phyloP scores from a whole-genome alignment of 129 eudicot species.

The Ambrosia trifida region DNA sequence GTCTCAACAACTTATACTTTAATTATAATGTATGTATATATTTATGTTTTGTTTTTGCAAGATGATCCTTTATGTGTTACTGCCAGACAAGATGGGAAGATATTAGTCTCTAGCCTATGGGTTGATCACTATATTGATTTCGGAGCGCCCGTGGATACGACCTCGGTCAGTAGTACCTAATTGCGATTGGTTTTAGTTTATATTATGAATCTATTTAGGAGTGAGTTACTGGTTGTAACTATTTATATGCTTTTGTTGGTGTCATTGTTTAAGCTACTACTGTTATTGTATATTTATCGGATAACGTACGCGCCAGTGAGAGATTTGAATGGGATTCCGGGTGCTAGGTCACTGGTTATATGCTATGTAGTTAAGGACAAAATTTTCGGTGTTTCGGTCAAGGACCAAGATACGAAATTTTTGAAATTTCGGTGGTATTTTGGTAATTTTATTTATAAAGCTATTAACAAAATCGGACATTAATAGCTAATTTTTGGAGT shows the following conservation, averaged over 20 bases:
- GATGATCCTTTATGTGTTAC: conserved; percentile 81
- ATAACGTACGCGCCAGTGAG: conserved; percentile 67
- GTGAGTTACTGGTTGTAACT: neutral
- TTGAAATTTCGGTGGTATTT: too few species aligned
- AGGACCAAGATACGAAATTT: too few species aligned
- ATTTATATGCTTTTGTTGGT: neutral
- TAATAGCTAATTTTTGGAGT: too few species aligned
- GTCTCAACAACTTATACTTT: neutral
- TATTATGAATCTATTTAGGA: neutral
- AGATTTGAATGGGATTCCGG: conserved; percentile 79
- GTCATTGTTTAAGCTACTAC: neutral
- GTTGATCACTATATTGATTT: conserved; percentile 69
- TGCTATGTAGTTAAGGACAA: too few species aligned
- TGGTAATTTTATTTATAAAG: too few species aligned
- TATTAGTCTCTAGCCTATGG: conserved; percentile 61
- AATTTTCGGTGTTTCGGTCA: too few species aligned
- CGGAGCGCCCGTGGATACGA: conserved; percentile 49
- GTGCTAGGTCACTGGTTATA: conserved; percentile 63
- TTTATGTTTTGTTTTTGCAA: conserved; percentile 33
- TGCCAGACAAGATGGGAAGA: conserved; percentile 76
- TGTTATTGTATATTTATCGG: conserved; percentile 29
- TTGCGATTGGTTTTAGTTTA: neutral
- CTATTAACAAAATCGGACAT: too few species aligned
- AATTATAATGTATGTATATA: neutral
- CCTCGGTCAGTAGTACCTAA: conserved; percentile 55